phyloP scores from a whole-genome alignment of 805 yeast species.

The Vanderwaltozyma tropicalis region DNA sequence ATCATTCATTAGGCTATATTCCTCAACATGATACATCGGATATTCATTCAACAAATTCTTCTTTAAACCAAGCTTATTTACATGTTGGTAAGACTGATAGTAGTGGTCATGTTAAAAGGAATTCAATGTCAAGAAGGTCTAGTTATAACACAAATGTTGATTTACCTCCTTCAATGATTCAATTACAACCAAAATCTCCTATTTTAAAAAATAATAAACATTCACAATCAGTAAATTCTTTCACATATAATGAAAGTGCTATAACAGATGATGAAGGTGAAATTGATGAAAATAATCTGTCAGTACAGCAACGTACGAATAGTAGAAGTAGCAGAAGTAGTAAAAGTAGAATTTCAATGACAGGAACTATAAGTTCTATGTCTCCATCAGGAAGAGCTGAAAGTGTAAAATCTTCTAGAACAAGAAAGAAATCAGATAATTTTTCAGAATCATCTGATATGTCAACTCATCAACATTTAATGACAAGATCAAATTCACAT shows the following conservation, averaged over 20 bases:
- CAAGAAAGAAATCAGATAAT: conserved; percentile 5
- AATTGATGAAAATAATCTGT: background rate
- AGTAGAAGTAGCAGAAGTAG: background rate
- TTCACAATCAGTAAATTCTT: conserved; percentile 5
- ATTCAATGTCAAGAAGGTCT: conserved; percentile 17
- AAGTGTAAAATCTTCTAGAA: conserved; percentile 12
- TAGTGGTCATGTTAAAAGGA: background rate
- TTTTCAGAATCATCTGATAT: background rate
- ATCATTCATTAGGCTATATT: conserved; percentile 3
- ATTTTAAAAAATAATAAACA: conserved; percentile 39
- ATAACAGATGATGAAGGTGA: conserved; percentile 22
- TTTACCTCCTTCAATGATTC: conserved; percentile 61
- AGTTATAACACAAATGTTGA: conserved; percentile 27
- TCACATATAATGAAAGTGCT: conserved; percentile 23
- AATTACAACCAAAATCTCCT: conserved; percentile 63
- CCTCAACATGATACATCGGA: background rate
- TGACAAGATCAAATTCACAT: conserved; percentile 21
- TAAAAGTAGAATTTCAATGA: conserved; percentile 6
- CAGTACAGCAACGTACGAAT: background rate
- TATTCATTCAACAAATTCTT: background rate
- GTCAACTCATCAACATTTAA: conserved; percentile 4
- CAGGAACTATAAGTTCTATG: conserved; percentile 9
- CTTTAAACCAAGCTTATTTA: background rate
- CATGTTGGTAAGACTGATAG: background rate
- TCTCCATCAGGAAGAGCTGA: conserved; percentile 17